These are phyloP conservation scores for Reticulascus tulasneorum DNA, from an alignment of 2,329 filamentous ascomycete species.

Conservation along the genomic window DNA sequence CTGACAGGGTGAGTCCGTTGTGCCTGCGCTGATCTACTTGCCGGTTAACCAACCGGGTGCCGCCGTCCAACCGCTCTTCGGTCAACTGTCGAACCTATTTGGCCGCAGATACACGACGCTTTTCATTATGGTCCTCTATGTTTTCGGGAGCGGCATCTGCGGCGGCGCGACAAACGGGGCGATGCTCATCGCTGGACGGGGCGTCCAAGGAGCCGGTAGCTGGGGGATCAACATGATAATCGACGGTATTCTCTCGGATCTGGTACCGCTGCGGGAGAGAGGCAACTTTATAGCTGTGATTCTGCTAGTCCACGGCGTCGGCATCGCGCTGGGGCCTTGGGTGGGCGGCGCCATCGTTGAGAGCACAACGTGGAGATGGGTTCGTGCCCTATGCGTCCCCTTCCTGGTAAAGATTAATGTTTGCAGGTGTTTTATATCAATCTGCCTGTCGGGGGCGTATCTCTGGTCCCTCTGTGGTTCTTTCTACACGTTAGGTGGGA, in stretches of 20 bases:
- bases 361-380: slow-evolving; percentile 36
- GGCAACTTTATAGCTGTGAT: slow-evolving; percentile 33
- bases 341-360: slow-evolving; percentile 24
- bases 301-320: slow-evolving; percentile 25
- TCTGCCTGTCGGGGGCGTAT: slow-evolving; percentile 28
- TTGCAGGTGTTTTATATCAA: slow-evolving; percentile 39
- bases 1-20: slow-evolving; percentile 14
- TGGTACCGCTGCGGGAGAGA: slow-evolving; percentile 44
- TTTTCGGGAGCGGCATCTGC: slow-evolving; percentile 47
- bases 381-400: slow-evolving; percentile 2
- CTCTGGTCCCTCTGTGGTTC: slow-evolving; percentile 8
- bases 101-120: slow-evolving; percentile 42
- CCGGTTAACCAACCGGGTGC: slow-evolving; percentile 18
- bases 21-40: not conserved
- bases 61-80: slow-evolving; percentile 45
- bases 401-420: not conserved
- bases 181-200: slow-evolving; percentile 45
- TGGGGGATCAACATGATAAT: slow-evolving; percentile 29
- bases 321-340: slow-evolving; percentile 27
- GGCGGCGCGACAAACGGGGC: slow-evolving; percentile 39
- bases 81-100: slow-evolving; percentile 49
- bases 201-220: slow-evolving; percentile 44
- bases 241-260: slow-evolving; percentile 36
- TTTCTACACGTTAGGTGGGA: slow-evolving; percentile 11
- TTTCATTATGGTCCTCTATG: slow-evolving; percentile 39